Evolutionary conservation across 116 monocot genomes (phyloP).

Genomic region (Trichopus zeylanicus): DNA sequence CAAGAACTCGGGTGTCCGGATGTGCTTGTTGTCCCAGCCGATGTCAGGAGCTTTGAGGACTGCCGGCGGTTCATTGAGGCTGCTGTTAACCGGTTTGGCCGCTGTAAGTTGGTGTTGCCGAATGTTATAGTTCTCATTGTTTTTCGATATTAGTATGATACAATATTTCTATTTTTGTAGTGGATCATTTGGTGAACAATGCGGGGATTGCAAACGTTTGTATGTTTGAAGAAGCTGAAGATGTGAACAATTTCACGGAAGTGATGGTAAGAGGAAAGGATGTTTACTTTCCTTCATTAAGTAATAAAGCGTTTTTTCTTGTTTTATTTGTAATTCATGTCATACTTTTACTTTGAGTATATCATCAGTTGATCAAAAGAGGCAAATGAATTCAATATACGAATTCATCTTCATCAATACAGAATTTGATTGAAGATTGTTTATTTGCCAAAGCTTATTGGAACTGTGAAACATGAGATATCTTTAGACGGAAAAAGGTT

Average conservation of each 20-base stretch:
- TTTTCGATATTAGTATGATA: neutral
- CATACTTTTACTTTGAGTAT: too few species aligned
- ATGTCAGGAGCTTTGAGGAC: constrained; percentile 42
- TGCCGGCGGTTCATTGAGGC: constrained; percentile 38
- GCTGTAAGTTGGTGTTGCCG: constrained; percentile 15
- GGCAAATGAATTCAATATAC: too few species aligned
- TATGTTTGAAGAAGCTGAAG: constrained; percentile 41
- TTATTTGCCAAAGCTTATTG: too few species aligned
- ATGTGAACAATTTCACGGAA: constrained; percentile 29
- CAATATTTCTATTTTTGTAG: constrained; percentile 8
- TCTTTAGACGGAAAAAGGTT: too few species aligned
- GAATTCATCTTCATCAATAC: too few species aligned
- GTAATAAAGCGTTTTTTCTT: too few species aligned
- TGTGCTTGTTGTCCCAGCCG: constrained; percentile 34
- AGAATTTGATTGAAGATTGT: too few species aligned
- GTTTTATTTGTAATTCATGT: neutral
- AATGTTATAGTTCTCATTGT: neutral
- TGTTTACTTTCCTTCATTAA: too few species aligned
- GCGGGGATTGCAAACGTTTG: constrained; percentile 37
- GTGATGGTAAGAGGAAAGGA: constrained; percentile 41
- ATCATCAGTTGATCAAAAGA: too few species aligned
- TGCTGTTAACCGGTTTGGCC: constrained; percentile 34
- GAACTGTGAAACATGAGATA: too few species aligned
- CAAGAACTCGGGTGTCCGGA: constrained; percentile 35
- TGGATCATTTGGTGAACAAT: constrained; percentile 67